Evolutionary conservation across 2,329 filamentous ascomycete species (phyloP).

Genomic region (Cytospora piceicola): DNA sequence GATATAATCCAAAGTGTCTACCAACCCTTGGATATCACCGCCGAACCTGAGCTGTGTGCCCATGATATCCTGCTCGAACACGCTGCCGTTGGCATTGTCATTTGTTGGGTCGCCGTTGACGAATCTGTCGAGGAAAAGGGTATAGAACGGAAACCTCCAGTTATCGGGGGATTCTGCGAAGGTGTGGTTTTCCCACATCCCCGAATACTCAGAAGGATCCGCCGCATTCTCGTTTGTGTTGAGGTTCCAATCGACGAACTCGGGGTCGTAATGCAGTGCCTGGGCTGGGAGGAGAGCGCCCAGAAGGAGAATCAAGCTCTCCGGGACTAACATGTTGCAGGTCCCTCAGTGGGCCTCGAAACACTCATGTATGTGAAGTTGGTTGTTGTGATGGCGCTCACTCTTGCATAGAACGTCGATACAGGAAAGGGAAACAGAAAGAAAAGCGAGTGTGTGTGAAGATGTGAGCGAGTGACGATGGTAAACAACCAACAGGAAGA

Average conservation of each 20-base stretch:
- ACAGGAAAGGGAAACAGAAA: not conserved
- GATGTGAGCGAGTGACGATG: conserved; percentile 27
- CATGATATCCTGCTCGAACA: conserved; percentile 63
- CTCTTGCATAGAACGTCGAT: not conserved
- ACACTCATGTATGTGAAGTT: conserved; percentile 18
- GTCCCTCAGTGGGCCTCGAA: conserved; percentile 24
- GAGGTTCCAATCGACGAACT: conserved; percentile 31
- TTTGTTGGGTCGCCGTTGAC: conserved; percentile 68
- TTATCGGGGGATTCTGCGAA: conserved; percentile 59
- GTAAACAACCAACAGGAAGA: conserved; percentile 24
- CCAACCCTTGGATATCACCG: conserved; percentile 60
- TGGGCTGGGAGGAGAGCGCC: conserved; percentile 22
- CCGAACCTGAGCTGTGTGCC: conserved; percentile 67
- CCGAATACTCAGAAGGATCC: conserved; percentile 57
- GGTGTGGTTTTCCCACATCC: conserved; percentile 55
- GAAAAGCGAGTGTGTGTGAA: conserved; percentile 23
- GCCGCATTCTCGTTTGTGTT: conserved; percentile 50
- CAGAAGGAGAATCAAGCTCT: conserved; percentile 31
- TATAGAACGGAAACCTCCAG: conserved; percentile 68
- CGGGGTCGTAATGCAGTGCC: conserved; percentile 29
- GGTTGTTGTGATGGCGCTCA: not conserved
- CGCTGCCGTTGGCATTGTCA: conserved; percentile 64
- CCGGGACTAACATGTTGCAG: conserved; percentile 31
- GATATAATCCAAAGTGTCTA: conserved; percentile 66
- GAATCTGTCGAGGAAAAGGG: conserved; percentile 65